Evolutionary conservation across 1,139 yeast genomes (phyloP).

Genomic region (Pichia sp.): DNA sequence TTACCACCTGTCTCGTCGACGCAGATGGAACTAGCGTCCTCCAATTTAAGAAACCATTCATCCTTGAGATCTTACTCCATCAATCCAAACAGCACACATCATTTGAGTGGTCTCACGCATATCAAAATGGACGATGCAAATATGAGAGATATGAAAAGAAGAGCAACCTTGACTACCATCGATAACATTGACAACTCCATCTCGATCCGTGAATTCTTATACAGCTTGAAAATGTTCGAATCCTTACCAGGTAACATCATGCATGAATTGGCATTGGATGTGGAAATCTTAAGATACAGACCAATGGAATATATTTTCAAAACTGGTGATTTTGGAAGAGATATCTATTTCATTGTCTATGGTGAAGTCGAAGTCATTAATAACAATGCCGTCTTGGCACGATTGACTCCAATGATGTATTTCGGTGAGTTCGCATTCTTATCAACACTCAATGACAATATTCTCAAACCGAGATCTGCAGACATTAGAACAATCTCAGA

Average conservation of each 20-base stretch:
- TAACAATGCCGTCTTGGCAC: slow-evolving; percentile 46
- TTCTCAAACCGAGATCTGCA: slow-evolving; percentile 48
- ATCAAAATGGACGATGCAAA: neutral
- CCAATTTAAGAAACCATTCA: neutral
- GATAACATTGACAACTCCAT: slow-evolving; percentile 51
- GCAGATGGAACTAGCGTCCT: neutral
- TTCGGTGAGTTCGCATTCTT: slow-evolving; percentile 79
- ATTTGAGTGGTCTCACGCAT: no score
- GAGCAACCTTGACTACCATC: slow-evolving; percentile 10
- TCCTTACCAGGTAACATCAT: slow-evolving; percentile 55
- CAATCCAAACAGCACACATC: no score
- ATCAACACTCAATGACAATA: slow-evolving; percentile 38
- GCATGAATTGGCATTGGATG: slow-evolving; percentile 62
- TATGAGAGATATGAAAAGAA: neutral
- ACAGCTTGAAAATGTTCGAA: slow-evolving; percentile 56
- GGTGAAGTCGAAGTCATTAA: slow-evolving; percentile 74
- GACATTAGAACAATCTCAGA: slow-evolving; percentile 59
- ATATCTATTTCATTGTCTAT: slow-evolving; percentile 61
- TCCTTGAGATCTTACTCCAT: no score
- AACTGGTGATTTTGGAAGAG: slow-evolving; percentile 59
- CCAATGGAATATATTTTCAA: slow-evolving; percentile 61
- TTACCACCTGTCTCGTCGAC: slow-evolving; percentile 29
- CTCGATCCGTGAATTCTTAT: slow-evolving; percentile 52
- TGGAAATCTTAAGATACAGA: slow-evolving; percentile 51
- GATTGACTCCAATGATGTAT: slow-evolving; percentile 60